Conservation (phyloP, 2,329 filamentous ascomycete species). For the Trichophyton rubrum region DNA sequence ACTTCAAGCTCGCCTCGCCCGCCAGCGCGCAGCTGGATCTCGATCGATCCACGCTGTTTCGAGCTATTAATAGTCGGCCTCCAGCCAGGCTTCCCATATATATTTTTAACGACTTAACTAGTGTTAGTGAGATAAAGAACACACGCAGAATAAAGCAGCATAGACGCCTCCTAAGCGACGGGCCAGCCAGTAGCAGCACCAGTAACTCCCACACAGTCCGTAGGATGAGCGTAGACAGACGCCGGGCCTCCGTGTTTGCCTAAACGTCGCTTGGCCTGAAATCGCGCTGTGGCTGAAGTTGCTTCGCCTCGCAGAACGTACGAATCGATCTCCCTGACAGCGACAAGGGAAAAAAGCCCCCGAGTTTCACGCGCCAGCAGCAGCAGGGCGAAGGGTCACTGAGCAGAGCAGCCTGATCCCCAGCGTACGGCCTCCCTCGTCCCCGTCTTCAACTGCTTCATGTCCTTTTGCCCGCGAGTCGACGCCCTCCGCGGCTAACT, state of each 20-base stretch:
- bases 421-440: neutral
- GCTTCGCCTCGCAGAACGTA: slow-evolving; percentile 6
- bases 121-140: neutral
- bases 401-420: neutral
- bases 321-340: slow-evolving; percentile 5
- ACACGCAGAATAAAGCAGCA: no score
- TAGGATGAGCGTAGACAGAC: no score
- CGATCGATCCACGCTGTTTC: neutral
- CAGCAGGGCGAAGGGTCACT: neutral
- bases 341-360: neutral
- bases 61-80: neutral
- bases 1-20: neutral
- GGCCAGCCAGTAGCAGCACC: neutral
- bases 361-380: neutral
- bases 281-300: slow-evolving; percentile 4
- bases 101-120: no score
- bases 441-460: no score
- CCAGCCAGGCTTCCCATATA: neutral
- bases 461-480: no score
- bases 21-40: neutral
- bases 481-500: no score
- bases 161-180: no score
- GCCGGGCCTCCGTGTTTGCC: neutral
- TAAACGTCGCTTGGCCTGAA: neutral
- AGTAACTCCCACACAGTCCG: neutral